These are phyloP conservation scores for Daldinia eschscholtzii DNA, from an alignment of 2,329 filamentous ascomycete species.

Conservation along the genomic window DNA sequence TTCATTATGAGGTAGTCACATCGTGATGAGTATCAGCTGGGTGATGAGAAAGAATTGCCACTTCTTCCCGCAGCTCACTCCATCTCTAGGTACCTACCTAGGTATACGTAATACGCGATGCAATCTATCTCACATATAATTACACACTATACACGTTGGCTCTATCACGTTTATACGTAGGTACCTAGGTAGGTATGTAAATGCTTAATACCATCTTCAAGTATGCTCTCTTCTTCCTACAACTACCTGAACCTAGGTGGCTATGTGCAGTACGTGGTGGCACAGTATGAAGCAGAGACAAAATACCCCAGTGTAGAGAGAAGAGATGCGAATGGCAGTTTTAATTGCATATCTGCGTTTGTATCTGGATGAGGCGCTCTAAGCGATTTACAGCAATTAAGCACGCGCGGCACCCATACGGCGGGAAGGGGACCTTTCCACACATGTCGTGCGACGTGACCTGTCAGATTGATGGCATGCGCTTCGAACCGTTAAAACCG, in stretches of 20 bases:
- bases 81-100: too few species aligned
- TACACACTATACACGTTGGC: conserved; percentile 15
- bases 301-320: not conserved
- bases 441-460: conserved; percentile 46
- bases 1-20: not conserved
- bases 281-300: conserved; percentile 15
- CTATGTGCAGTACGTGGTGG: conserved; percentile 17
- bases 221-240: not conserved
- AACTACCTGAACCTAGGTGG: not conserved
- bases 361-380: conserved; percentile 39
- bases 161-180: not conserved
- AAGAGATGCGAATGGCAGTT: not conserved
- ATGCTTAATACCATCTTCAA: conserved; percentile 14
- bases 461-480: conserved; percentile 47
- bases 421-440: conserved; percentile 42
- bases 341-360: conserved; percentile 9
- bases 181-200: not conserved
- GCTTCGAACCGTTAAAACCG: conserved; percentile 34
- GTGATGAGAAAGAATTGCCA: conserved; percentile 8
- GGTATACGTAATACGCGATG: conserved; percentile 31
- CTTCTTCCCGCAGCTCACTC: too few species aligned
- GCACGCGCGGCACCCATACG: conserved; percentile 34
- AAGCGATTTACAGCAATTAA: conserved; percentile 33
- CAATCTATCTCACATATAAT: conserved; percentile 18
- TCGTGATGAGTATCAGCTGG: not conserved